A percentile compares a stretch with the other conserved stretches of the same genome.
These are phyloP conservation scores for Aspergillus pseudoterreus DNA, from an alignment of 2,329 filamentous ascomycete species.

Conservation along the genomic window DNA sequence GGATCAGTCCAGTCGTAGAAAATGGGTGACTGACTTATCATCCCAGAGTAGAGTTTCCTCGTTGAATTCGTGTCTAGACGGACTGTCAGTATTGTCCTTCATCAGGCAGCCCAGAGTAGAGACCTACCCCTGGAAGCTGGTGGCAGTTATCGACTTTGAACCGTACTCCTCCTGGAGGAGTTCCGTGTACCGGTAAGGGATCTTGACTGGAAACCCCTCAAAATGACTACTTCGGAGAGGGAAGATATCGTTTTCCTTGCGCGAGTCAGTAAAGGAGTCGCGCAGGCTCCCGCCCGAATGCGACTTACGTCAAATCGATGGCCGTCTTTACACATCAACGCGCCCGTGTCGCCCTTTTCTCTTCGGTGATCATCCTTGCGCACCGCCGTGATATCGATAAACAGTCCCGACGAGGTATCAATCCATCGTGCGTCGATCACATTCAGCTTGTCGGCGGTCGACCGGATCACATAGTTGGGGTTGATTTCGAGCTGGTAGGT, in stretches of 20 bases:
- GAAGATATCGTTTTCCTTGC: constrained; percentile 51
- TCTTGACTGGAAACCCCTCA: constrained; percentile 50
- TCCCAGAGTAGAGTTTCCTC: constrained; percentile 30
- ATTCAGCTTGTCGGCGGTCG: constrained; percentile 48
- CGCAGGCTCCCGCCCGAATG: constrained; percentile 1
- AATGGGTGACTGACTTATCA: constrained; percentile 8
- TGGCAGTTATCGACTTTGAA: constrained; percentile 44
- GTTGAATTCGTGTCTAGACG: constrained; percentile 32
- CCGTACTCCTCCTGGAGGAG: constrained; percentile 57
- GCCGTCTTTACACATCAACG: constrained; percentile 55
- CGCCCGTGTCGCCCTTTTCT: constrained; percentile 35
- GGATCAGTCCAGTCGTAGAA: neutral
- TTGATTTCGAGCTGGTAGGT: constrained; percentile 59
- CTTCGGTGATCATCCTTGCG: constrained; percentile 43
- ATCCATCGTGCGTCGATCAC: constrained; percentile 61
- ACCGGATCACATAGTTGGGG: constrained; percentile 49
- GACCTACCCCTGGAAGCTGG: constrained; percentile 41
- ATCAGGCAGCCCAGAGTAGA: neutral
- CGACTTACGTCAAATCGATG: constrained; percentile 48
- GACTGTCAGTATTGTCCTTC: neutral
- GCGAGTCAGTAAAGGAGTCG: constrained; percentile 1
- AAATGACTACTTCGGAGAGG: constrained; percentile 54
- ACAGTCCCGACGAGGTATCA: constrained; percentile 56
- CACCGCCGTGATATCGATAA: constrained; percentile 60
- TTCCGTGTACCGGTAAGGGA: constrained; percentile 55